Conservation (phyloP, 257 asterid genomes). For the Schizonepeta tenuifolia region DNA sequence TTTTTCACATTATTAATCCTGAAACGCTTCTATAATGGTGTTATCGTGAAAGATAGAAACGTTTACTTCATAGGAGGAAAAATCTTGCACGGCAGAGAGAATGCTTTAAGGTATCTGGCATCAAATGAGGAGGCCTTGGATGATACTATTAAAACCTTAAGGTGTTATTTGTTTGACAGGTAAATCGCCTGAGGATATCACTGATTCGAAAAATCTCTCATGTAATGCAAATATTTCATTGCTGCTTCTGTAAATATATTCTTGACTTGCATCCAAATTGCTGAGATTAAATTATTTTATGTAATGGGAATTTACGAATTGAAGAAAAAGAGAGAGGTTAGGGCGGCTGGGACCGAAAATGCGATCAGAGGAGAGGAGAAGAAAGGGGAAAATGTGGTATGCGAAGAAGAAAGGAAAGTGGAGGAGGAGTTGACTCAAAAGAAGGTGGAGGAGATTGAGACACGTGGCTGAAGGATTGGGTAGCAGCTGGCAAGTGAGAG, state of each 20-base stretch:
- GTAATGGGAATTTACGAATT: too few relatives aligned
- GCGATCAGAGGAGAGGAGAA: too few relatives aligned
- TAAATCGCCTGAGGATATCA: conserved; percentile 22
- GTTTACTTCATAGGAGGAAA: conserved; percentile 62
- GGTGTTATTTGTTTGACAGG: conserved; percentile 62
- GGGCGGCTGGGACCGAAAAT: too few relatives aligned
- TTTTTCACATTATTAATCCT: too few relatives aligned
- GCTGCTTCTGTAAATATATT: conserved; percentile 35
- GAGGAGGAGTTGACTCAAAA: too few relatives aligned
- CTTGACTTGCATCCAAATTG: not conserved
- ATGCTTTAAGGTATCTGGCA: conserved; percentile 63
- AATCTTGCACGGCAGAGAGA: conserved; percentile 56
- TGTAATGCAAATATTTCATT: not conserved
- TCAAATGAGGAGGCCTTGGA: conserved; percentile 56
- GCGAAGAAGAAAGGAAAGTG: too few relatives aligned
- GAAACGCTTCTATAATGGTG: too few relatives aligned
- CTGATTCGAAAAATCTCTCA: conserved; percentile 13
- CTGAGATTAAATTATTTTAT: not conserved
- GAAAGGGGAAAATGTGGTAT: too few relatives aligned
- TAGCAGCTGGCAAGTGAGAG: too few relatives aligned
- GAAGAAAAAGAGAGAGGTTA: too few relatives aligned
- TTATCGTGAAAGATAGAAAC: conserved; percentile 60
- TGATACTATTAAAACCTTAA: conserved; percentile 55
- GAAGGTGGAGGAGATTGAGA: too few relatives aligned
- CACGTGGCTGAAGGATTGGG: too few relatives aligned